Percentiles rank a stretch among this genome's conserved stretches.
phyloP scores from a whole-genome alignment of 768 basidiomycete genomes.

The Imleria badia region DNA sequence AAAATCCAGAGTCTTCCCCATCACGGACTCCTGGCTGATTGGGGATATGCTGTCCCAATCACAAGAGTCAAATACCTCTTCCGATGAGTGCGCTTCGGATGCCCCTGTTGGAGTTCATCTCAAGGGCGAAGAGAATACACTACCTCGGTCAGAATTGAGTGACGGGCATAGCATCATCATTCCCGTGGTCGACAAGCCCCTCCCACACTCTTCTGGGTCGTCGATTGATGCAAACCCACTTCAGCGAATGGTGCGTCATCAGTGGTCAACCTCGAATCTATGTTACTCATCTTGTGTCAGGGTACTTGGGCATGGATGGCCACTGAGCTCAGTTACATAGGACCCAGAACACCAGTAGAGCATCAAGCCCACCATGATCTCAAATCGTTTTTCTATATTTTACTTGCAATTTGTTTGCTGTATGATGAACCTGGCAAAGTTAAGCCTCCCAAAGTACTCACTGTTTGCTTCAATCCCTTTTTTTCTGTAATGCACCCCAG shows the following conservation, averaged over 20 bases:
- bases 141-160: too few species aligned
- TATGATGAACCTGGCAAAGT: too few species aligned
- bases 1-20: not conserved
- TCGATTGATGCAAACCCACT: not conserved
- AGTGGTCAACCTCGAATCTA: too few species aligned
- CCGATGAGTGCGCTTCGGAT: too few species aligned
- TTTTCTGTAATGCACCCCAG: too few species aligned
- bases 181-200: not conserved
- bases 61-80: too few species aligned
- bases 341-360: not conserved
- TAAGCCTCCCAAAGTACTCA: not conserved
- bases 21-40: slow-evolving; percentile 1
- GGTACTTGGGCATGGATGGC: too few species aligned
- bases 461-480: not conserved
- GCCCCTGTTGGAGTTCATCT: too few species aligned
- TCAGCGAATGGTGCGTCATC: not conserved
- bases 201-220: not conserved
- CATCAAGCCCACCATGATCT: slow-evolving; percentile 4
- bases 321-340: not conserved
- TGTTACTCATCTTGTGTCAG: not conserved
- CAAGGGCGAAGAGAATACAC: too few species aligned
- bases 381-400: slow-evolving; percentile 11
- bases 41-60: not conserved
- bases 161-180: not conserved
- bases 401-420: too few species aligned